Evolutionary conservation across 805 yeast genomes (phyloP).

Genomic region (Metschnikowia kofuensis): DNA sequence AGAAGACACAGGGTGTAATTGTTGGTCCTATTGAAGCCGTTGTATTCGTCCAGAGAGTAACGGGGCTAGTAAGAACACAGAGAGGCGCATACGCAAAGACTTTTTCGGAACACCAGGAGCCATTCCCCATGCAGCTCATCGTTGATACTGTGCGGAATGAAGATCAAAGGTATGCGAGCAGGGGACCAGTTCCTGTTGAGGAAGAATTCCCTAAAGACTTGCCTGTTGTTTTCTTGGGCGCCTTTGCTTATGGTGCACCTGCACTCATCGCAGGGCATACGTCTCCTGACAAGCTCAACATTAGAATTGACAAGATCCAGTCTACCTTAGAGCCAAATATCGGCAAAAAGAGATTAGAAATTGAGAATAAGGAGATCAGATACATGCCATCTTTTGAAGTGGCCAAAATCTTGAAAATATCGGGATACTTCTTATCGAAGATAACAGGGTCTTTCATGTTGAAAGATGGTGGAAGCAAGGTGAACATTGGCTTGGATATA

Average conservation of each 20-base stretch:
- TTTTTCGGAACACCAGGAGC: conserved; percentile 49
- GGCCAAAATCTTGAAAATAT: conserved; percentile 53
- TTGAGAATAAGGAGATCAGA: conserved; percentile 53
- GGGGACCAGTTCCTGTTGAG: conserved; percentile 71
- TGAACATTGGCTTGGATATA: conserved; percentile 78
- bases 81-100: conserved; percentile 80
- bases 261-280: conserved; percentile 64
- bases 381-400: conserved; percentile 68
- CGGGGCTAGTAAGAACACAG: conserved; percentile 67
- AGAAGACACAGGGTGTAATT: conserved; percentile 58
- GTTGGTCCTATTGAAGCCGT: conserved; percentile 54
- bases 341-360: conserved; percentile 58
- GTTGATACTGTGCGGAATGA: conserved; percentile 71
- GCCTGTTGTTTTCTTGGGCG: conserved; percentile 77
- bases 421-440: conserved; percentile 67
- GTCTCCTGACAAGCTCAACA: conserved; percentile 42
- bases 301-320: conserved; percentile 41
- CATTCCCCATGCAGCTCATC: conserved; percentile 74
- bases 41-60: conserved; percentile 69
- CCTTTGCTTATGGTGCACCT: conserved; percentile 82
- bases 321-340: conserved; percentile 54
- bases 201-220: conserved; percentile 78
- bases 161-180: conserved; percentile 71
- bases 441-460: conserved; percentile 73
- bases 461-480: conserved; percentile 43